Evolutionary conservation across 495 filamentous ascomycete species (phyloP), one percentile per base, ranked within the genome.

Genomic region (Lophiostoma macrostomum): DNA sequence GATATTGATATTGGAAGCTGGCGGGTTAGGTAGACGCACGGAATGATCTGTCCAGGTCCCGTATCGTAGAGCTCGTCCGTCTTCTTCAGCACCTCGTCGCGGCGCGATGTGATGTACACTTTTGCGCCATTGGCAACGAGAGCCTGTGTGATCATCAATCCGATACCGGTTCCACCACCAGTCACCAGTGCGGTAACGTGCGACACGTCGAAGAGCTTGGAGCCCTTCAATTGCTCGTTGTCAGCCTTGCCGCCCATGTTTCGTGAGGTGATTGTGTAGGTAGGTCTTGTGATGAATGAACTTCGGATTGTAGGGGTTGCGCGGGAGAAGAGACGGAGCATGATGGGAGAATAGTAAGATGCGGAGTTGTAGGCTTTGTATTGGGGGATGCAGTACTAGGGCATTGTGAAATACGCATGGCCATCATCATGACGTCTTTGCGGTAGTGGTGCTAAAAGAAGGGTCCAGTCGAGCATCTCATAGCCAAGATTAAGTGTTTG

Each of bases 131-230:
- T 91, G 22, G 78, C 72, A 0, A 89, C 84, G 56, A 86, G 85
- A 2, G 87, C 84, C 60, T 90, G 82, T 0, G 87, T 84, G 53
- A 86, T 87, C 86, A 91, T 93, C 38, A 86, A 78, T 20, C 84
- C 82, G 48, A 87, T 77, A 23, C 67, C 64, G 20, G 61, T 70
- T 24, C 61, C 63, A 25, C 69, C 68, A 12, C 68, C 67, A 5
- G 67, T 70, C 23, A 70, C 67, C 4, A 70, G 20, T 7, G 69
- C 66, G 6, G 61, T 69, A 43, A 70, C 41, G 44, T 65, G 60
- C 10, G 56, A 60, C 35, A 70, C 68, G 45, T 69, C 63, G 50
- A 71, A 71, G 50, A 71, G 60, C 24, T 58, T 60, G n/a, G 60
- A 56, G 11, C 56, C 31, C 50, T 58, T 58, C 42, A 68, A 40